phyloP scores from a whole-genome alignment of 306 rosid genomes.

The Vigna hirtella region DNA sequence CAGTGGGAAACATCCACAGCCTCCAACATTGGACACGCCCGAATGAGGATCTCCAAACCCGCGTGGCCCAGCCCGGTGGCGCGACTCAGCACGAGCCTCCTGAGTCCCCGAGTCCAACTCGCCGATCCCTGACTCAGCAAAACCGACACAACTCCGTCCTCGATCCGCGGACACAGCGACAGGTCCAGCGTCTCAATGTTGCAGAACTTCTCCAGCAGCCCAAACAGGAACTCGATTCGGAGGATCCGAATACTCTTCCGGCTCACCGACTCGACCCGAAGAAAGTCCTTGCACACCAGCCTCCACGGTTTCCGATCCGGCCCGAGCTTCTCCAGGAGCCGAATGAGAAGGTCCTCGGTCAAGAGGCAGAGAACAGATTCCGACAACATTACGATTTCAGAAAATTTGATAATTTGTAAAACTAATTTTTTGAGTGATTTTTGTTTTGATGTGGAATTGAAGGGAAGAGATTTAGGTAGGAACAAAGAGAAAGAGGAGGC shows the following conservation, averaged over 20 bases:
- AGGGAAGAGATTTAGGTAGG: conserved; percentile 48
- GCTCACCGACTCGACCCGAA: conserved; percentile 51
- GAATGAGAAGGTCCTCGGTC: conserved; percentile 59
- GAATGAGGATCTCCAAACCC: conserved; percentile 56
- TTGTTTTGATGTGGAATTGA: background rate
- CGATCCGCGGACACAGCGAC: conserved; percentile 62
- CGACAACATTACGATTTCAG: conserved; percentile 34
- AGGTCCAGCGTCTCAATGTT: conserved; percentile 60
- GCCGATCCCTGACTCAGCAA: conserved; percentile 48
- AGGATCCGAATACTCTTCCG: conserved; percentile 54
- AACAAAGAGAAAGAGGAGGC: conserved; percentile 58
- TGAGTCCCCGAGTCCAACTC: conserved; percentile 57
- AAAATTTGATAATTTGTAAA: background rate
- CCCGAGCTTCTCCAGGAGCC: conserved; percentile 43
- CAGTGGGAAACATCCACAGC: conserved; percentile 62
- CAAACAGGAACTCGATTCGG: conserved; percentile 57
- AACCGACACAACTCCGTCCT: conserved; percentile 48
- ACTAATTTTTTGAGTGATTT: background rate
- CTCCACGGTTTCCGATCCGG: conserved; percentile 59
- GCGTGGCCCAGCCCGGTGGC: conserved; percentile 58
- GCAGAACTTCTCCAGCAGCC: conserved; percentile 44
- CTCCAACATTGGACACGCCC: conserved; percentile 57
- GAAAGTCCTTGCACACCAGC: conserved; percentile 64
- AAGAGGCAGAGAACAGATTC: conserved; percentile 46
- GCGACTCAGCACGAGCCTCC: conserved; percentile 55